These are phyloP conservation scores for Tylopilus sp. DNA, from an alignment of 768 basidiomycete genomes.

Conservation along the genomic window DNA sequence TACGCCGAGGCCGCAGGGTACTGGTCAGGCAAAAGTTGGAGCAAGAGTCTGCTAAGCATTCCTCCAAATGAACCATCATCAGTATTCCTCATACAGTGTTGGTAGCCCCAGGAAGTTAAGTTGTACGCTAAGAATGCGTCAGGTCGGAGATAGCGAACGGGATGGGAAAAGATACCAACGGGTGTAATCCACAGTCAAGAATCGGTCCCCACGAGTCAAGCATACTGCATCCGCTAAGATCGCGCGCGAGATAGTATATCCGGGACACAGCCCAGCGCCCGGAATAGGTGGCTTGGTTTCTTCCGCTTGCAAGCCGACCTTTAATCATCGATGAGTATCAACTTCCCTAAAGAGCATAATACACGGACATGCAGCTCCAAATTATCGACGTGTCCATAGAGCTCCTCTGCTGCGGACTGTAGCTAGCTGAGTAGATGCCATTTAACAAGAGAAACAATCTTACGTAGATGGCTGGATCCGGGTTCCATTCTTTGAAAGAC, in stretches of 20 bases:
- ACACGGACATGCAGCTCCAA: constrained; percentile 68
- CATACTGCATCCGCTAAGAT: constrained; percentile 78
- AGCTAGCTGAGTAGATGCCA: neutral
- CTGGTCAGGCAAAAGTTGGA: constrained; percentile 64
- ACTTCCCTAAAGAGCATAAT: neutral
- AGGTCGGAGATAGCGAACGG: constrained; percentile 7
- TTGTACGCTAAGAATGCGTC: constrained; percentile 52
- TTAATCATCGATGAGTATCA: neutral
- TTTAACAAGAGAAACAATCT: constrained; percentile 14
- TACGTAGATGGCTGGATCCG: constrained; percentile 52
- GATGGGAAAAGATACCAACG: constrained; percentile 42
- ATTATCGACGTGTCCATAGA: constrained; percentile 73
- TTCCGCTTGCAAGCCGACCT: constrained; percentile 72
- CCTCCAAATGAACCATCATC: constrained; percentile 75
- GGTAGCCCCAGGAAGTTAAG: constrained; percentile 76
- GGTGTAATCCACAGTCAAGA: constrained; percentile 73
- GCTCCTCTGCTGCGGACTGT: constrained; percentile 57
- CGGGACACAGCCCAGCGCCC: constrained; percentile 77
- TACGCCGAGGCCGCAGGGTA: constrained; percentile 65
- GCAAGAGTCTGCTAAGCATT: constrained; percentile 68
- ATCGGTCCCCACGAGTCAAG: constrained; percentile 75
- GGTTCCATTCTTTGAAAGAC: constrained; percentile 72
- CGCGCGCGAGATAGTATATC: constrained; percentile 82
- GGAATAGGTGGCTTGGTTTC: constrained; percentile 59
- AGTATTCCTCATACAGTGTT: constrained; percentile 61